Percentiles rank a stretch among this genome's conserved stretches.
Evolutionary conservation across 352 stramenopile species (phyloP).

Genomic region (Phytophthora syringae): DNA sequence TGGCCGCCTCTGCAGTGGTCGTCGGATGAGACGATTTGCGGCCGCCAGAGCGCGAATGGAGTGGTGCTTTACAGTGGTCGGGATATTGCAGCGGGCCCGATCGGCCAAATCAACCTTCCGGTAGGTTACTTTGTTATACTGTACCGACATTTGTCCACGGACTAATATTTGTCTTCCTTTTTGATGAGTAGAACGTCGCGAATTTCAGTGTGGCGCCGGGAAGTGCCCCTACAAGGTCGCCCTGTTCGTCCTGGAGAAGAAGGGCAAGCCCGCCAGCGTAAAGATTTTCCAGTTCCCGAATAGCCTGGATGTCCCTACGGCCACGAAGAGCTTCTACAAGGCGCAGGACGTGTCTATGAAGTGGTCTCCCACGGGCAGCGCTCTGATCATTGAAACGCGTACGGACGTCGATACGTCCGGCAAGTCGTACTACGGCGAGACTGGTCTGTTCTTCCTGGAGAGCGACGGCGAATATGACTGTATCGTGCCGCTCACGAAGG

Average conservation of each 20-base stretch:
- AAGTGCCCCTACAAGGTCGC: conserved; percentile 85
- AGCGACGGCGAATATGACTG: conserved; percentile 91
- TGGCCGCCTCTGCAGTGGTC: conserved; percentile 93
- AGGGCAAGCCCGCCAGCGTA: conserved; percentile 88
- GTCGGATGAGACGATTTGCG: conserved; percentile 88
- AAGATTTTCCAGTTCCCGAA: conserved; percentile 85
- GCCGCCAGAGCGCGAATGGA: conserved; percentile 74
- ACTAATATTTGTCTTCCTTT: neutral
- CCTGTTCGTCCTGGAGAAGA: conserved; percentile 90
- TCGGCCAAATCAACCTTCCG: conserved; percentile 77
- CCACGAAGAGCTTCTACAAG: conserved; percentile 92
- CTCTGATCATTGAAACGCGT: conserved; percentile 91
- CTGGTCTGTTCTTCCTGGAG: conserved; percentile 95
- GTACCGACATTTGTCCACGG: too few relatives aligned
- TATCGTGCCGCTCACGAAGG: conserved; percentile 90
- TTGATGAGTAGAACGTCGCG: conserved; percentile 59
- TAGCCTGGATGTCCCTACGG: conserved; percentile 61
- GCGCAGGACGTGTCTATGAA: conserved; percentile 90
- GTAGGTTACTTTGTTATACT: conserved; percentile 55
- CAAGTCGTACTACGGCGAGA: conserved; percentile 98
- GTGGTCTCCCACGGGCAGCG: conserved; percentile 88
- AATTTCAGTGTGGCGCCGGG: conserved; percentile 89
- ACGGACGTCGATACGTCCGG: conserved; percentile 93
- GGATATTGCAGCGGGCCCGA: conserved; percentile 57
- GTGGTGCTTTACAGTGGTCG: conserved; percentile 83